Base-by-base conservation (phyloP, 495 filamentous ascomycete genomes). In the Penicillium bovifimosum region DNA sequence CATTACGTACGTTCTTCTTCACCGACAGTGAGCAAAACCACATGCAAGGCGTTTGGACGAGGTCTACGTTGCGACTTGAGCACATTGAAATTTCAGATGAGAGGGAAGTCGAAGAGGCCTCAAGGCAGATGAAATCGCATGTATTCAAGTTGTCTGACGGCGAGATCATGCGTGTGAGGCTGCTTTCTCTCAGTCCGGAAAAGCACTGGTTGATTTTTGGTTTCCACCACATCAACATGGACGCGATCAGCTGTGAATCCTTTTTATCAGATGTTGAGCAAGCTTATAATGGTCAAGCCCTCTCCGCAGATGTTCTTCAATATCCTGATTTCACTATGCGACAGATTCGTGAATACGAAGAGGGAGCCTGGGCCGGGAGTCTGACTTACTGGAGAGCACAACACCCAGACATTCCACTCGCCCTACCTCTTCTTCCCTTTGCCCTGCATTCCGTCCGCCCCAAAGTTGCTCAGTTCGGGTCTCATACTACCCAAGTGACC, bases 201-300 rank as follows among this genome's bases (percentile, higher is more conserved):
- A 33, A 41, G 4, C 61, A 72, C 44, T 69, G 60, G 54, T 41
- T 74, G 0, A 31, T 76, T 1, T 35, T 73, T 24, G 55, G 51
- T 10, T 75, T 65, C 43, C 72, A 76, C 31, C 78, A 81, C 46
- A 79, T 81, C 50, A 51, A 61, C 34, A 75, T 80, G 61, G 78
- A 81, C 48, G 76, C 73, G 0, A 55, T 72, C 14, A 72, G 73
- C 41, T 66, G 71, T 6, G 58, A 74, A 31, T 47, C 72, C 31
- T 54, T 76, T 9, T 60, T 72, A 18, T 50, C 54, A 0, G 74
- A 80, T n/a, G 50, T 80, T 0, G 58, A 71, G 13, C 61, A 61
- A 24, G 64, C 55, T 2, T 79, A 79, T 45, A 52, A 62, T 3
- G 61, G 66, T 0, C 17, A 64, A 9, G 0, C 45, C 5, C 50